Evolutionary conservation across 2,329 filamentous ascomycete species (phyloP).

Genomic region (Alternaria arbusti): DNA sequence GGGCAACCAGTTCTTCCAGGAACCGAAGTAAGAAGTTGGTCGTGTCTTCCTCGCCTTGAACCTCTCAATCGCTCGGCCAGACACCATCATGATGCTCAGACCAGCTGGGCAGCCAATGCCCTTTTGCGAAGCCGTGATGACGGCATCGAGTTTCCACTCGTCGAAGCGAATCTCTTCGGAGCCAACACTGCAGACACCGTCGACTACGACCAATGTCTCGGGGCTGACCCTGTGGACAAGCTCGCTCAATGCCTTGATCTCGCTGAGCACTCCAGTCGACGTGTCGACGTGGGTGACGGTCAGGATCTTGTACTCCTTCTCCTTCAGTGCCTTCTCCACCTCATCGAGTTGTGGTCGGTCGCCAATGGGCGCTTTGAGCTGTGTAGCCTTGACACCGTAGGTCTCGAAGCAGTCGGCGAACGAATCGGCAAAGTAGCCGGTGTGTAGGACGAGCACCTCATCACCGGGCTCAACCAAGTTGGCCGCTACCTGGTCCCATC

Average conservation of each 20-base stretch:
- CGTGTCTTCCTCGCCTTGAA: constrained; percentile 82
- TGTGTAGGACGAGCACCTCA: constrained; percentile 89
- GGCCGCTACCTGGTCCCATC: constrained; percentile 95
- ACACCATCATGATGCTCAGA: constrained; percentile 92
- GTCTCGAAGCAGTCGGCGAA: constrained; percentile 91
- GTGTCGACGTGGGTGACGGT: constrained; percentile 98
- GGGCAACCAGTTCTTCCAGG: constrained; percentile 95
- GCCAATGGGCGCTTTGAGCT: constrained; percentile 88
- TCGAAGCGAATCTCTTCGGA: constrained; percentile 97
- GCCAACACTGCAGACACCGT: constrained; percentile 96
- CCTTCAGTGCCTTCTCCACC: constrained; percentile 84
- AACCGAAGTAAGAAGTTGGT: constrained; percentile 90
- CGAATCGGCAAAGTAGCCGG: constrained; percentile 95
- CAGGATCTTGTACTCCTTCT: constrained; percentile 92
- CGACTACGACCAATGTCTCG: constrained; percentile 88
- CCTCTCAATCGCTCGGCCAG: constrained; percentile 80
- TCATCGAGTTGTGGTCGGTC: constrained; percentile 84
- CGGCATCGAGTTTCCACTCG: constrained; percentile 89
- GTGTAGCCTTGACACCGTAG: constrained; percentile 88
- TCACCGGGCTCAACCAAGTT: constrained; percentile 91
- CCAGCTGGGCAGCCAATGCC: constrained; percentile 95
- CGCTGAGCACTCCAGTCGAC: constrained; percentile 92
- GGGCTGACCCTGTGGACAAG: constrained; percentile 86
- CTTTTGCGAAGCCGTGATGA: constrained; percentile 95
- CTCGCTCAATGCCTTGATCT: constrained; percentile 83